Conservation (phyloP, 129 eudicot species). For the Logfia minima region DNA sequence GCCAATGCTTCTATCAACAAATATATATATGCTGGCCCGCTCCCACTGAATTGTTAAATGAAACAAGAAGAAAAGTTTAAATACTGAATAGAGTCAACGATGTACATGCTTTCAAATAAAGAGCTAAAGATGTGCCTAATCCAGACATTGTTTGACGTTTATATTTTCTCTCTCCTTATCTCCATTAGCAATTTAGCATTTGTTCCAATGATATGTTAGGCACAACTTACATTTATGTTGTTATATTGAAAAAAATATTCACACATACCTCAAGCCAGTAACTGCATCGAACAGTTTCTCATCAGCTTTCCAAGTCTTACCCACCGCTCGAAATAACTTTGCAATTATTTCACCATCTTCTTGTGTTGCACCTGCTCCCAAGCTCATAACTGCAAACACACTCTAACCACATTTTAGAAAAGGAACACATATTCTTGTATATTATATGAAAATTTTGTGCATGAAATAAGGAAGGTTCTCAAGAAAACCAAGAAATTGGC, state of each 20-base stretch:
- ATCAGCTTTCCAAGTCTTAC: slow-evolving; percentile 88
- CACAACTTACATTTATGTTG: neutral
- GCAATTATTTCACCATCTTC: slow-evolving; percentile 80
- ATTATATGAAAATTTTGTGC: neutral
- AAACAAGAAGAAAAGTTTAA: neutral
- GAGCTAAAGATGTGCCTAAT: slow-evolving; percentile 14
- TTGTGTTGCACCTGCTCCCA: slow-evolving; percentile 74
- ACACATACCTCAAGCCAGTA: slow-evolving; percentile 75
- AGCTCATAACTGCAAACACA: slow-evolving; percentile 51
- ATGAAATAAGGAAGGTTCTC: neutral
- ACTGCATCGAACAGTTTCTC: slow-evolving; percentile 95
- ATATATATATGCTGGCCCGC: slow-evolving; percentile 92
- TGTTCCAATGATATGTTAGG: neutral
- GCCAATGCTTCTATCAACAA: slow-evolving; percentile 97
- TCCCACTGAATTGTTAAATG: slow-evolving; percentile 50
- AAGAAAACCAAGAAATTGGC: neutral
- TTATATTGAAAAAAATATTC: neutral
- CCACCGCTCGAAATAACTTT: slow-evolving; percentile 76
- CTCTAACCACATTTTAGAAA: slow-evolving; percentile 3
- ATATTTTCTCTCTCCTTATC: slow-evolving; percentile 16
- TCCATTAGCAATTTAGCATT: neutral
- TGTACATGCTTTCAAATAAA: neutral
- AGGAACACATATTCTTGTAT: neutral
- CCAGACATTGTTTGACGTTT: neutral
- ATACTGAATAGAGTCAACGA: neutral